Percentiles rank a stretch among this genome's conserved stretches.
Conservation (phyloP, 2,329 filamentous ascomycete genomes). For the Alternaria sp. region DNA sequence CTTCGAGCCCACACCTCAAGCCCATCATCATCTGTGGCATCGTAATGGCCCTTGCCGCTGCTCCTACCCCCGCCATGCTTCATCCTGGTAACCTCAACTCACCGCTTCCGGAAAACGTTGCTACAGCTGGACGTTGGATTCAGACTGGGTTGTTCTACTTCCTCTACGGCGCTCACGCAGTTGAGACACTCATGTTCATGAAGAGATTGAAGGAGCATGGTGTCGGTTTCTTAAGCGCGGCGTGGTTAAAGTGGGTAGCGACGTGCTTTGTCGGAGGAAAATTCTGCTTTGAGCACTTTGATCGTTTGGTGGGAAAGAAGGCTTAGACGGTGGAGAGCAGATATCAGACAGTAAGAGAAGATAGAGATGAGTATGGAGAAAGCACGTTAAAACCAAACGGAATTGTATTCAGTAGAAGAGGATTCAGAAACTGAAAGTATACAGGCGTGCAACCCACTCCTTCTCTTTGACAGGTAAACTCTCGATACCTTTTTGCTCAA, state of each 20-base stretch:
- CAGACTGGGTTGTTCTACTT: constrained; percentile 32
- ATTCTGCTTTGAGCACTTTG: constrained; percentile 32
- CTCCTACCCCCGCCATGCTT: constrained; percentile 27
- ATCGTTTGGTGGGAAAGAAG: constrained; percentile 12
- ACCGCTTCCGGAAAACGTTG: constrained; percentile 6
- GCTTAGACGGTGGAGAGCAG: not conserved
- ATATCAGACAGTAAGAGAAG: not conserved
- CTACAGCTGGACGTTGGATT: constrained; percentile 26
- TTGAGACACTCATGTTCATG: constrained; percentile 29
- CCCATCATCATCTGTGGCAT: constrained; percentile 29
- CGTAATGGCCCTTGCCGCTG: constrained; percentile 32
- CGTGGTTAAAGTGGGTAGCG: constrained; percentile 33
- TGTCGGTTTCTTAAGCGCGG: constrained; percentile 15
- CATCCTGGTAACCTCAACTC: constrained; percentile 20
- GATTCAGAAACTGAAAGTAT: not conserved
- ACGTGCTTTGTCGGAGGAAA: constrained; percentile 34
- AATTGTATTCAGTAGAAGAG: not conserved
- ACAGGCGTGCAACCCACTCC: not conserved
- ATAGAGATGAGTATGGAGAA: not conserved
- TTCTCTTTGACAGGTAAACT: not conserved
- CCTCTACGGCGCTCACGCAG: constrained; percentile 27
- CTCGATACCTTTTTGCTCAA: not conserved
- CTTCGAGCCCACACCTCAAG: constrained; percentile 19
- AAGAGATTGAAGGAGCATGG: constrained; percentile 22
- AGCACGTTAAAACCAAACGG: not conserved